Percentiles rank a stretch among this genome's conserved stretches.
Conservation (phyloP, 257 asterid species). For the Plantago major region DNA sequence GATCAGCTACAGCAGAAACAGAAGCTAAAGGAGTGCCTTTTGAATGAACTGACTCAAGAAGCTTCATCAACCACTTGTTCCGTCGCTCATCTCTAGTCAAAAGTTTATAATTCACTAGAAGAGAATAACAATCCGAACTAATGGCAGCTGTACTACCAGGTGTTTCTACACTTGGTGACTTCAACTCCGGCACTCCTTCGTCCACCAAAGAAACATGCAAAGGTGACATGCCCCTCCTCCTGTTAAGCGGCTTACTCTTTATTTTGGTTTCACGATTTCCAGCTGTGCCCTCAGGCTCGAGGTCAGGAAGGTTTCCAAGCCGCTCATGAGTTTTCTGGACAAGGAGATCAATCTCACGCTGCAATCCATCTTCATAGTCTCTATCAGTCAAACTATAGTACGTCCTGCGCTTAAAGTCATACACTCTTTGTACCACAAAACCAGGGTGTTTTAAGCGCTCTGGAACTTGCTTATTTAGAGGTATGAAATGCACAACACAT, state of each 20-base stretch:
- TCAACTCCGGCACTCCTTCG: conserved; percentile 45
- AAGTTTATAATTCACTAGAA: conserved; percentile 41
- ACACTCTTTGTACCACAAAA: conserved; percentile 77
- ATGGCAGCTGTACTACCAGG: conserved; percentile 16
- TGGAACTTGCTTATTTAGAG: conserved; percentile 63
- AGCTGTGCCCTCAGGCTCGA: conserved; percentile 29
- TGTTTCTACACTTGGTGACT: conserved; percentile 38
- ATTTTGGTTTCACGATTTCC: conserved; percentile 23
- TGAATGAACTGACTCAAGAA: conserved; percentile 52
- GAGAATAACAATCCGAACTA: conserved; percentile 41
- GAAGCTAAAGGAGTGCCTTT: conserved; percentile 36
- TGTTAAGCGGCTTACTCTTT: conserved; percentile 23
- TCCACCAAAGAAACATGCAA: conserved; percentile 73
- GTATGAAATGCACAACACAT: conserved; percentile 60
- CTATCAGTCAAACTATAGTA: conserved; percentile 32
- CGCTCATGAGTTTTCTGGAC: neutral
- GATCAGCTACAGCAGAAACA: conserved; percentile 42
- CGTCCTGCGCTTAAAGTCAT: conserved; percentile 62
- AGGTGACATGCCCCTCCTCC: conserved; percentile 29
- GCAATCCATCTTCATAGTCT: conserved; percentile 45
- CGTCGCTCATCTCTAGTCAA: conserved; percentile 63
- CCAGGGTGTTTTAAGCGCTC: conserved; percentile 78
- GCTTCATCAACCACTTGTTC: conserved; percentile 76
- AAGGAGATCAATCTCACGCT: conserved; percentile 49
- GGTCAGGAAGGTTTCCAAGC: neutral